Percentiles rank a stretch among this genome's conserved stretches.
Conservation (phyloP, 352 stramenopile species). For the Pythium volutum region DNA sequence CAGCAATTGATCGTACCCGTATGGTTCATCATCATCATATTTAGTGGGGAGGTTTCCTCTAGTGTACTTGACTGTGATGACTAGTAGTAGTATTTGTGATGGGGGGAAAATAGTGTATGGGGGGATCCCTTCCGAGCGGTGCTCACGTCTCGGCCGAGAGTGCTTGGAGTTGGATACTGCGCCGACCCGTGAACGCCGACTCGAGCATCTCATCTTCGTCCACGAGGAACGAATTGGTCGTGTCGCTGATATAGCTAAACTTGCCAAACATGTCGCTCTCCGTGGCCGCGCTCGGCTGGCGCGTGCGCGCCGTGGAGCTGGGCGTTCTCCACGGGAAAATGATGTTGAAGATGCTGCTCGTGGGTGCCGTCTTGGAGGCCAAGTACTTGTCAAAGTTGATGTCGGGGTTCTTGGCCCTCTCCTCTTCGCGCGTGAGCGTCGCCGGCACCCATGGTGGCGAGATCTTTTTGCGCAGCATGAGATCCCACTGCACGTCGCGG, state of each 20-base stretch:
- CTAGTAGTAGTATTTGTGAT: no score
- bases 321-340: conserved; percentile 78
- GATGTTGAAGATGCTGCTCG: conserved; percentile 79
- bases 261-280: conserved; percentile 76
- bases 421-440: conserved; percentile 66
- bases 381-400: conserved; percentile 87
- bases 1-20: no score
- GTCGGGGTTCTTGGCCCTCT: conserved; percentile 71
- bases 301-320: conserved; percentile 39
- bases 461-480: conserved; percentile 82
- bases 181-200: conserved; percentile 73
- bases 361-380: conserved; percentile 75
- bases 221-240: conserved; percentile 85
- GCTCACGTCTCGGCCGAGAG: conserved; percentile 62
- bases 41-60: conserved; percentile 1
- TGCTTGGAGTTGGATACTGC: conserved; percentile 81
- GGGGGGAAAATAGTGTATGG: neutral
- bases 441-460: conserved; percentile 68
- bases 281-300: conserved; percentile 48
- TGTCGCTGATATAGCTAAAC: conserved; percentile 89
- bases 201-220: conserved; percentile 89
- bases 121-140: neutral
- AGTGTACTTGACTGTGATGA: conserved; percentile 11
- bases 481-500: conserved; percentile 72
- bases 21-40: no score